Conservation (phyloP, 345 rosid genomes). For the Citrus sinensis region DNA sequence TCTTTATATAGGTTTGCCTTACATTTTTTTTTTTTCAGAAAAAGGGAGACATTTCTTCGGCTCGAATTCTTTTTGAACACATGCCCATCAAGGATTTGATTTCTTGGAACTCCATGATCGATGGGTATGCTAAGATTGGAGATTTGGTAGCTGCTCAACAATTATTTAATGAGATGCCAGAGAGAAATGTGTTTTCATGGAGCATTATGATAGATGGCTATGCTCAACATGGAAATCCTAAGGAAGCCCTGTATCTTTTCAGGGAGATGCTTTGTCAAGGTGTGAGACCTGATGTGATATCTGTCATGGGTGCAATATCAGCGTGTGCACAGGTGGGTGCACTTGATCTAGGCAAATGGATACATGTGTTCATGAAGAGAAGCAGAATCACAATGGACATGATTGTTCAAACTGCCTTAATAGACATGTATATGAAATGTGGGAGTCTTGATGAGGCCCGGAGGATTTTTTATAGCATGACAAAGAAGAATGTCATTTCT, state of each 20-base stretch:
- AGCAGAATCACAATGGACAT: conserved; percentile 18
- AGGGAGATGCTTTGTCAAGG: conserved; percentile 31
- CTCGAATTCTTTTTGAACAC: conserved; percentile 34
- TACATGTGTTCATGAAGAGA: conserved; percentile 27
- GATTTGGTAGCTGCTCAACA: conserved; percentile 32
- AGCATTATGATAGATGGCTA: conserved; percentile 43
- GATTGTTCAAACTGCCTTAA: conserved; percentile 30
- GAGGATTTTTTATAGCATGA: conserved; percentile 19
- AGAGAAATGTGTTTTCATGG: conserved; percentile 40
- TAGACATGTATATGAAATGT: conserved; percentile 41
- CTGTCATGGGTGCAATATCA: conserved; percentile 31
- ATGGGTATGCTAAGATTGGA: conserved; percentile 32
- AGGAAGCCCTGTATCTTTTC: conserved; percentile 35
- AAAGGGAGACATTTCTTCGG: conserved; percentile 21
- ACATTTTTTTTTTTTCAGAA: conserved; percentile 2
- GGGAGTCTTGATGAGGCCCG: conserved; percentile 32
- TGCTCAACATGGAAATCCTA: conserved; percentile 24
- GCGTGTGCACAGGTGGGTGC: conserved; percentile 38
- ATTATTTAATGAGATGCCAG: conserved; percentile 32
- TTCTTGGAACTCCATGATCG: conserved; percentile 48
- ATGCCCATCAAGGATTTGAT: conserved; percentile 39
- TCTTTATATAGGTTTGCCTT: background rate
- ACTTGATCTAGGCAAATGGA: conserved; percentile 39
- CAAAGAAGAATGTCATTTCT: conserved; percentile 27
- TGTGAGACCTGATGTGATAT: conserved; percentile 19